Base-by-base conservation (phyloP, 148 eudicot species). In the Limonium bicolor region DNA sequence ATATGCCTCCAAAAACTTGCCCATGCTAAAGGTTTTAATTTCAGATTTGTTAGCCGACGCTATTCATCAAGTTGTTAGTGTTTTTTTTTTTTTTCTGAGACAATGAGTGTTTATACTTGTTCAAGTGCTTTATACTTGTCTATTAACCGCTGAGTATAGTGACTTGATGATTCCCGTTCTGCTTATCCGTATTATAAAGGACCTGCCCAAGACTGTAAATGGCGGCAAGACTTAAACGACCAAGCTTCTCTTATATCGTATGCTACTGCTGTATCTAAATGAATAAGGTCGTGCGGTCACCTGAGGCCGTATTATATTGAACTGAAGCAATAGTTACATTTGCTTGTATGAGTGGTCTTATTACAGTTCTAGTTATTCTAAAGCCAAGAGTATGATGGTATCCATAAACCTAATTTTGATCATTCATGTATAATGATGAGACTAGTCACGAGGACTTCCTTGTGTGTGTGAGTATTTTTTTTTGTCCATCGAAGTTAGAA, bases 361-460 rank as follows among this genome's bases (percentile, higher is more conserved):
- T n/a, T n/a, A n/a, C n/a, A n/a, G n/a, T n/a, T n/a, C n/a, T 21
- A 7, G 28, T 17, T 7, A 25, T 3, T 4, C 7, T 42, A 82
- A 86, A 62, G 93, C 96, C 18, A 68, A 81, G 17, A 82, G 78
- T 41, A 60, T 93, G 17, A 82, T 84, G 46, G 73, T 87, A 1
- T 78, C 78, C 60, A 77, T 81, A 51, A 60, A 52, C 15, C 81
- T 86, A 27, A 86, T 81, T 59, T 81, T 59, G 48, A 93, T 86
- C 54, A 75, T 86, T 33, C 86, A 81, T 48, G 96, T n/a, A n/a
- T n/a, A n/a, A n/a, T n/a, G n/a, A n/a, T n/a, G n/a, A n/a, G n/a
- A n/a, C n/a, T n/a, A n/a, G n/a, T n/a, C 93, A 16, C 96, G 82
- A 88, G 95, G 79, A 39, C 22, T n/a, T 36, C 40, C 8, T 15